Base-by-base conservation (phyloP, 352 stramenopile species). In the Aphanomyces astaci region DNA sequence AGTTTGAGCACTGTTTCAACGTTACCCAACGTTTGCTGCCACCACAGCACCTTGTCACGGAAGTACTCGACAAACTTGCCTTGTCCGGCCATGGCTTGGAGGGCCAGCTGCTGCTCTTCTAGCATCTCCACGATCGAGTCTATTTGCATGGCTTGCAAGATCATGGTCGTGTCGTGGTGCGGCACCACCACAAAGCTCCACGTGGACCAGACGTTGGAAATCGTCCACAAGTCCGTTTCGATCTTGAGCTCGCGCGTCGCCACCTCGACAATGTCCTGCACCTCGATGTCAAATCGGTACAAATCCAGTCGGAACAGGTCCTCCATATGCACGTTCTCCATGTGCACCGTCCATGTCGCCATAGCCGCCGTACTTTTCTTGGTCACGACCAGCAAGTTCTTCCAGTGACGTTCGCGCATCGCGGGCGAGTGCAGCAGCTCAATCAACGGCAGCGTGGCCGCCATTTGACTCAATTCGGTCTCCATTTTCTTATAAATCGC, bases 201-300 rank as follows among this genome's bases (percentile, higher is more conserved):
- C 85, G 59, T 94, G 86, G 76, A 81, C 95, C 94, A 98, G 2
- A 87, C 79, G 2, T 70, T 81, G 74, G 97, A 90, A 57, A 98
- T 98, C 17, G 95, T 78, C 2, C 76, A 79, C n/a, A 98, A 76
- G 55, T 98, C 95, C 68, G 97, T 96, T 70, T 98, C 95, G 65
- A 98, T 98, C 76, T 98, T 98, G 63, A 97, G 95, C 62, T 98
- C 95, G n/a, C 97, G 96, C 17, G 81, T 90, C 55, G 94, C 95
- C 64, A 97, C 96, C 73, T 98, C 94, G 1, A 98, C 90, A 24
- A 98, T 81, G 53, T 98, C 94, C 67, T 95, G 92, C 39, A 98
- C 92, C 70, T 97, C 89, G 56, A 95, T 95, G 24, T 97, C 92
- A 64, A 96, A 92, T 33, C 77, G 59, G 55, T 95, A 86, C 1